Evolutionary conservation across 108 stramenopile species (phyloP).

Genomic region (Cyclotella cryptica): DNA sequence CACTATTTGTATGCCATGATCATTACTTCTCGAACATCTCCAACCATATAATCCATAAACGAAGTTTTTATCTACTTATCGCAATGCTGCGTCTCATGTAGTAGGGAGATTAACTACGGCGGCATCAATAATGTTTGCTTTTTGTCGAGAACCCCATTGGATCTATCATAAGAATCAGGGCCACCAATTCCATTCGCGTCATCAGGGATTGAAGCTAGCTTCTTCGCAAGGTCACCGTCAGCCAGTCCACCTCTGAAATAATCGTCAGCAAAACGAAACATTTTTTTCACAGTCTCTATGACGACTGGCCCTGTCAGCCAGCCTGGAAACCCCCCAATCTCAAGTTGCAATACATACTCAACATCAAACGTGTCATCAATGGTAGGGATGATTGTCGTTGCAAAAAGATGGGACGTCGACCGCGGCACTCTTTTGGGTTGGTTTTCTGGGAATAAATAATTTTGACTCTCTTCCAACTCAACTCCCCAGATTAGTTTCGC

Average conservation of each 20-base stretch:
- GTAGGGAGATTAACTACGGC: neutral
- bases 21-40: too few relatives aligned
- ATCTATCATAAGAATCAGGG: neutral
- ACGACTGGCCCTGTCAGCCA: slow-evolving; percentile 54
- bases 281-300: slow-evolving; percentile 47
- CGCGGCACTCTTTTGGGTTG: slow-evolving; percentile 35
- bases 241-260: slow-evolving; percentile 45
- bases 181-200: slow-evolving; percentile 6
- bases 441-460: slow-evolving; percentile 48
- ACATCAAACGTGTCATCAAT: slow-evolving; percentile 49
- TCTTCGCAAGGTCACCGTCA: slow-evolving; percentile 41
- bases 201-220: slow-evolving; percentile 27
- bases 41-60: too few relatives aligned
- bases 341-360: slow-evolving; percentile 56
- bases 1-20: neutral
- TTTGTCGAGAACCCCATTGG: slow-evolving; percentile 20
- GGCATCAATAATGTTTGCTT: slow-evolving; percentile 44
- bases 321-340: slow-evolving; percentile 53
- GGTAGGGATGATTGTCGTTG: slow-evolving; percentile 50
- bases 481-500: slow-evolving; percentile 53
- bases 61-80: too few relatives aligned
- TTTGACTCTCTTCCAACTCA: slow-evolving; percentile 49
- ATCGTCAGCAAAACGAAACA: slow-evolving; percentile 54
- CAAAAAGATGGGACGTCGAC: slow-evolving; percentile 49
- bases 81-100: too few relatives aligned